Conservation (phyloP, 2,329 filamentous ascomycete genomes). For the Botrytis cinerea region DNA sequence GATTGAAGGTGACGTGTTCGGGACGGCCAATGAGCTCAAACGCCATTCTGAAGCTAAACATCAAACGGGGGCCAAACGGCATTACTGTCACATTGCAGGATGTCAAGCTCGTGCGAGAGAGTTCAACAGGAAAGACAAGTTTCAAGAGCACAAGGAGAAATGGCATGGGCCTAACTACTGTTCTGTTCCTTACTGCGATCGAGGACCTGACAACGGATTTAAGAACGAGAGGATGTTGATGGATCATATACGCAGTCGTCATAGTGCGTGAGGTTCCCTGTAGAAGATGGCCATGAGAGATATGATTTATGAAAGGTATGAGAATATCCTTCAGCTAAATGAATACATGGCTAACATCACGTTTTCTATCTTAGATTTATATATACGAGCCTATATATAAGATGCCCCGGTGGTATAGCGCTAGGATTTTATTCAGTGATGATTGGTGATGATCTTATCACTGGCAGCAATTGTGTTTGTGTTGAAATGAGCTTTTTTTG, state of each 20-base stretch:
- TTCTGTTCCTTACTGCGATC: background rate
- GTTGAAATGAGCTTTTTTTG: background rate
- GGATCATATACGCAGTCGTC: background rate
- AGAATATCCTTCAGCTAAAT: background rate
- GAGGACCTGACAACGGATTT: background rate
- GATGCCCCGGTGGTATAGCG: background rate
- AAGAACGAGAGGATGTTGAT: rapidly evolving
- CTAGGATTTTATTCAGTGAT: background rate
- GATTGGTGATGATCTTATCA: background rate
- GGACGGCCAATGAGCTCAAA: background rate
- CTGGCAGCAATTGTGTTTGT: background rate
- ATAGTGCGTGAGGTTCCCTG: background rate
- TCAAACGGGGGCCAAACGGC: background rate
- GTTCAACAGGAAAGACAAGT: background rate
- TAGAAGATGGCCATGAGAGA: background rate
- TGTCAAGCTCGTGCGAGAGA: background rate
- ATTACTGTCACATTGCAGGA: background rate
- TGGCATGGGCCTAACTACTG: background rate
- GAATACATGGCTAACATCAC: background rate
- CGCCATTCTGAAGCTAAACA: background rate
- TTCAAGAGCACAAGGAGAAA: background rate
- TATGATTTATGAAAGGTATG: background rate
- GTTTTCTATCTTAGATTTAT: background rate
- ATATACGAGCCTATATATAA: background rate
- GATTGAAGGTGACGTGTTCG: background rate